Base-by-base conservation (phyloP, 805 yeast species). In the Candida golubevii region DNA sequence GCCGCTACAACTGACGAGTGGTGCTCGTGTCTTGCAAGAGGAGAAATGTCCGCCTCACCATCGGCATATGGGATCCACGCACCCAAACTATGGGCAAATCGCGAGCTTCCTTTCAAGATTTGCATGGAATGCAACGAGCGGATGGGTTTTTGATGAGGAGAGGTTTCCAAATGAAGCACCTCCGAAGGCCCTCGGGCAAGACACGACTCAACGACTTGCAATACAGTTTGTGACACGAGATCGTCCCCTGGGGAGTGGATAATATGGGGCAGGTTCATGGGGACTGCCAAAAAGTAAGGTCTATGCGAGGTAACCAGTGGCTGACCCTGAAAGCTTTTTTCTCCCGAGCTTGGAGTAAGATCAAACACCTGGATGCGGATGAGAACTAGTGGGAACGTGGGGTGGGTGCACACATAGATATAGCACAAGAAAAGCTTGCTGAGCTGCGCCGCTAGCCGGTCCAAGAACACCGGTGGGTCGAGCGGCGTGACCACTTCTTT, bases 61-160 rank as follows among this genome's bases (percentile, higher is more conserved):
- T 81, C 80, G 0, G 95, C 91, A 59, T 85, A 87, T 0, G 83
- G 77, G 0, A 78, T 59, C 95, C 95, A 87, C 7, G 78, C 71
- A 0, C 91, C 95, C 43, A 83, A 56, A 8, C 89, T 72, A 27
- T 75, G 66, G 0, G 83, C 72, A 52, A 77, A 77, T 41, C 90
- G 64, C 1, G 89, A 80, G 18, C 72, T 74, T 3, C 90, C 89
- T 44, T 77, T 72, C 11, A 82, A 55, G 2, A 81, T 67, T 49
- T 75, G 79, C 67, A 80, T 76, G 0, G 83, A 67, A 34, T 77
- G 78, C 33, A 84, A 58, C 1, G 82, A 77, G 45, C 62, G 50
- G 4, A 67, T 50, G 1, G 72, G 69, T 33, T 54, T 59, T 41
- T 67, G 71, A n/a, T 52, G 48, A 59, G 61, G 23, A 67, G 69